Evolutionary conservation across 2,329 filamentous ascomycete genomes (phyloP).

Genomic region (Hypoxylon sp.): DNA sequence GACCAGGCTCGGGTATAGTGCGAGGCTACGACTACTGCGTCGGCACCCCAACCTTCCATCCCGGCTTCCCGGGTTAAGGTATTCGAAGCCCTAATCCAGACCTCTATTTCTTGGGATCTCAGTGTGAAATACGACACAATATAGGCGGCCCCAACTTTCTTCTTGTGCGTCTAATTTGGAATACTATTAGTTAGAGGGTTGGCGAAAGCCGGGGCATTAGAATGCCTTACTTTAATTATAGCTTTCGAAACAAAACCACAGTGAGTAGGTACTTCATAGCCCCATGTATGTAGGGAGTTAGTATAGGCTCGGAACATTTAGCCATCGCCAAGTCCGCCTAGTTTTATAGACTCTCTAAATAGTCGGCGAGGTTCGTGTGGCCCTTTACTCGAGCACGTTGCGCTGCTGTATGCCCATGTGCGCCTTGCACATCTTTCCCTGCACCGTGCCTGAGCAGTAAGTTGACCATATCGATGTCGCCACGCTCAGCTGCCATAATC

Average conservation of each 20-base stretch:
- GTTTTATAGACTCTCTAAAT: constrained; percentile 9
- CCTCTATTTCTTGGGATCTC: neutral
- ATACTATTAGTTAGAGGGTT: neutral
- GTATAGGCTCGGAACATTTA: neutral
- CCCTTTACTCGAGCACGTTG: constrained; percentile 12
- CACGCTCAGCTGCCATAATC: constrained; percentile 20
- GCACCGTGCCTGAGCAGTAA: constrained; percentile 18
- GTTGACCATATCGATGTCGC: constrained; percentile 18
- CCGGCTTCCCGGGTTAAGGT: neutral
- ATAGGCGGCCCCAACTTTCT: neutral
- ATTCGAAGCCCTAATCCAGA: neutral
- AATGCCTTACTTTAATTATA: neutral
- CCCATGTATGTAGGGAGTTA: neutral
- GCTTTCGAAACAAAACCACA: neutral
- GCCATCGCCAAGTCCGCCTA: neutral
- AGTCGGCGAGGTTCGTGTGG: constrained; percentile 9
- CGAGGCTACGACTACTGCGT: neutral
- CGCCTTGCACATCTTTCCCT: constrained; percentile 16
- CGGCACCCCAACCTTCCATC: neutral
- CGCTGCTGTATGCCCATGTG: constrained; percentile 19
- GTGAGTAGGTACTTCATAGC: neutral
- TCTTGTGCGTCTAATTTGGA: neutral
- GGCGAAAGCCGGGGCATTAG: neutral
- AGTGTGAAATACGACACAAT: neutral
- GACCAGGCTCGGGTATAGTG: neutral